These are phyloP conservation scores for Pachyrhizus erosus DNA, from an alignment of 306 rosid species.

Conservation along the genomic window DNA sequence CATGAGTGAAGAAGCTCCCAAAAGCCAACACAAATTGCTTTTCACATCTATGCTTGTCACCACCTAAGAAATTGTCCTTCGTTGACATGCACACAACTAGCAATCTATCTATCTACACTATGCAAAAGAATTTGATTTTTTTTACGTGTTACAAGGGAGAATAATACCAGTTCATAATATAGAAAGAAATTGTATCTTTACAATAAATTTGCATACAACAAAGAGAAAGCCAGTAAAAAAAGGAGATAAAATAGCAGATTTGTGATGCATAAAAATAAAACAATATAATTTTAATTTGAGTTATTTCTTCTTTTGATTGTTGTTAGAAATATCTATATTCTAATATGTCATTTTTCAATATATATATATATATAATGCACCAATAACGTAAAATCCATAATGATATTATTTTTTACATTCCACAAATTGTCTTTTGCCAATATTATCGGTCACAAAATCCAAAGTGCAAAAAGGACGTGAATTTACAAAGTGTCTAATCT, in stretches of 20 bases:
- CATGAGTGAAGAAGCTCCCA: background rate
- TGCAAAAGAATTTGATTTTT: background rate
- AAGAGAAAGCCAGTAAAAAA: background rate
- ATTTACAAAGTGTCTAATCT: too few relatives aligned
- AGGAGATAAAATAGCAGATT: background rate
- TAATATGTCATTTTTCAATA: too few relatives aligned
- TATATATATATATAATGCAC: too few relatives aligned
- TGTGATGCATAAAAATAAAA: too few relatives aligned
- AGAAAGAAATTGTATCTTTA: background rate
- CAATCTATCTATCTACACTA: background rate
- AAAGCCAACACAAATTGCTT: background rate
- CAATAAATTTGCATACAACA: background rate
- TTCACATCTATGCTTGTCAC: background rate
- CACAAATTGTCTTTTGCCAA: too few relatives aligned
- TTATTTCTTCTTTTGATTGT: too few relatives aligned
- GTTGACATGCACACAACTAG: background rate
- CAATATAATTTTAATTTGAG: too few relatives aligned
- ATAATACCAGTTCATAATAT: background rate
- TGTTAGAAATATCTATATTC: too few relatives aligned
- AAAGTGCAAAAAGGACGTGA: too few relatives aligned
- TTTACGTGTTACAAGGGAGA: background rate
- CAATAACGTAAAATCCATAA: too few relatives aligned
- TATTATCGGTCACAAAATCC: too few relatives aligned
- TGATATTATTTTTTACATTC: too few relatives aligned
- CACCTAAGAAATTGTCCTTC: background rate